A percentile compares a stretch with the other conserved stretches of the same genome.
phyloP scores from a whole-genome alignment of 1,139 yeast species.

The Kodamaea alishanica region DNA sequence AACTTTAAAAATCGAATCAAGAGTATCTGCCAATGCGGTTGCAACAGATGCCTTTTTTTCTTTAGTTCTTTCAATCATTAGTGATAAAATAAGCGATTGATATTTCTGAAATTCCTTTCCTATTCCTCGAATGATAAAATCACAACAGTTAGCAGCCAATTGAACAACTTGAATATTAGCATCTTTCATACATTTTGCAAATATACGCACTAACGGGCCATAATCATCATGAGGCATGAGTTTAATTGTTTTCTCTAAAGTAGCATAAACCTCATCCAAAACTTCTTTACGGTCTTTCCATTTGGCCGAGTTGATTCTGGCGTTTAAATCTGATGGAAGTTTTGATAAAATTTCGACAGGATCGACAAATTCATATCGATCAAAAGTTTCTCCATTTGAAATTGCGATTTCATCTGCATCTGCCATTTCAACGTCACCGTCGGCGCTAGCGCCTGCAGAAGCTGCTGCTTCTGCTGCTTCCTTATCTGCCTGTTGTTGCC shows the following conservation, averaged over 20 bases:
- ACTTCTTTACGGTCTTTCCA: constrained; percentile 95
- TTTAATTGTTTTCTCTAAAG: constrained; percentile 50
- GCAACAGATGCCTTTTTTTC: constrained; percentile 82
- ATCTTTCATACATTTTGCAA: constrained; percentile 80
- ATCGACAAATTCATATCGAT: constrained; percentile 39
- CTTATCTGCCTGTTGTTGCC: constrained; percentile 39
- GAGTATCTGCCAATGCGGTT: constrained; percentile 61
- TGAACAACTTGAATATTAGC: constrained; percentile 88
- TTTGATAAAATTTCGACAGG: constrained; percentile 59
- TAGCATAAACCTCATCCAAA: constrained; percentile 60
- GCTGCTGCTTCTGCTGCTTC: constrained; percentile 16
- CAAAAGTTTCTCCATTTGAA: constrained; percentile 20
- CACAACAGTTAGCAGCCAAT: constrained; percentile 69
- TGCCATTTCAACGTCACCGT: constrained; percentile 43
- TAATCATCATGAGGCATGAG: constrained; percentile 50
- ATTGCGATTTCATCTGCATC: constrained; percentile 18
- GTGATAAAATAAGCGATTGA: constrained; percentile 49
- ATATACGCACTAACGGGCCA: constrained; percentile 50
- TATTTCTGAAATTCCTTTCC: constrained; percentile 54
- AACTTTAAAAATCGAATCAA: constrained; percentile 57
- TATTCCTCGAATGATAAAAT: constrained; percentile 64
- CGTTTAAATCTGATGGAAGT: constrained; percentile 60
- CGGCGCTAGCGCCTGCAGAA: constrained; percentile 16
- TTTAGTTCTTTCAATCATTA: constrained; percentile 77
- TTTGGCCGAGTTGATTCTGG: constrained; percentile 55